Base-by-base conservation (phyloP, 1,139 yeast genomes). In the Sugiyamaella sp. region DNA sequence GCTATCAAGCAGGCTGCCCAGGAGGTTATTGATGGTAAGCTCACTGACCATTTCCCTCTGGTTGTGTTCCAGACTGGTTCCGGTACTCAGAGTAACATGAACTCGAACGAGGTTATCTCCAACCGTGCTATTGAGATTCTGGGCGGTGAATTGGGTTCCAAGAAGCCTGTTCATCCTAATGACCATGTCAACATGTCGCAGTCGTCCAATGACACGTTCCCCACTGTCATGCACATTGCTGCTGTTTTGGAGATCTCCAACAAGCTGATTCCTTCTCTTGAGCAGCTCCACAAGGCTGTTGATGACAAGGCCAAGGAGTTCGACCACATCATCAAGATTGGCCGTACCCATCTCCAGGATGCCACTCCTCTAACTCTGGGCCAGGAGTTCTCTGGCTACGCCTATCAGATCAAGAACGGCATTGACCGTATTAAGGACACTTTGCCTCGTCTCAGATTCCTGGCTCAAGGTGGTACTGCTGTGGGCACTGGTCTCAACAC, bases 391-490 rank as follows among this genome's bases (percentile, higher is more conserved):
- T 85, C 95, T 51, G 99, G 99, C 59, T 93, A 93, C 74, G 96
- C 87, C 49, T 95, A 89, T 71, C 99, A 93, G 77, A 73, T 95
- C 62, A 81, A 88, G 65, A 88, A 89, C 70, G 98, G 98, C 70
- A 86, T 93, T 64, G 86, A 78, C 64, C 83, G 99, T 71, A 85
- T 93, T 58, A 89, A 89, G 76, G 77, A 76, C 60, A 72, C 86
- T 51, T 80, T 93, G 62, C 89, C 89, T 63, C 82, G 85, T 72
- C 80, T 93, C 71, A 80, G 85, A 68, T 82, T 72, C 69, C 81
- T 93, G 66, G 99, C 99, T 52, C 99, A 93, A 79, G 99, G 99
- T 76, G 99, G 99, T 75, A 93, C 99, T 61, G 99, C 99, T 57
- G 99, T 93, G 55, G 99, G 99, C 66, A 93, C 99, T 55, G 99